Evolutionary conservation across 2,329 filamentous ascomycete genomes (phyloP), one percentile per base, ranked within the genome.

Genomic region (Colletotrichum acutatum): DNA sequence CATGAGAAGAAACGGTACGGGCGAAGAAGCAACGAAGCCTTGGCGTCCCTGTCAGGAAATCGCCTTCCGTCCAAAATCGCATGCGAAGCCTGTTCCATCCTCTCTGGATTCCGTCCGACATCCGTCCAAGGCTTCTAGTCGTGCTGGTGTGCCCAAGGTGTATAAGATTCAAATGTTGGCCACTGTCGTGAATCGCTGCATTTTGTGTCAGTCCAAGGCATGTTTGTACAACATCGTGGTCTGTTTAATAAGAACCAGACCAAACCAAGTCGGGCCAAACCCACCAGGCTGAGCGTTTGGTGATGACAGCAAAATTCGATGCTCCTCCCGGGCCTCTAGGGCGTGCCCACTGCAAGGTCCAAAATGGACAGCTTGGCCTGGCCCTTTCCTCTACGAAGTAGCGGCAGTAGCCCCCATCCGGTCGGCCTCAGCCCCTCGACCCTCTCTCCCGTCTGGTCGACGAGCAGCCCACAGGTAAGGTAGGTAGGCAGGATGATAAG

Each of bases 11-110:
- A 24, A 28, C 1, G 22, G 49, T 34, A 26, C 62, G 7, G 49
- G 42, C 32, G 52, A 56, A 42, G 61, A 64, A 14, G 22, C 19
- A 42, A 63, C 11, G 9, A 34, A 52, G 42, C 24, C 66, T 72
- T 69, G 70, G 60, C 59, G 70, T 66, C 60, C 66, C 70, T 72
- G 59, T 66, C 70, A 70, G 46, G 53, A 60, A 65, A 72, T 66
- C 52, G 34, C 54, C 46, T 70, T 70, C 60, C 19, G 54, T 56
- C 66, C 59, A 72, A 71, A 72, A 69, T 60, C 66, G 69, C 66
- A 72, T 64, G 59, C 66, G 42, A 72, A 53, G 58, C 34, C 32
- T 26, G 66, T 64, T 69, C 66, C 54, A 64, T 64, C 59, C 32
- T 62, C 46, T 53, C 49, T 49, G 42, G n/a, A 66, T 63, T 26